Evolutionary conservation across 2,329 filamentous ascomycete species (phyloP).

Genomic region (Paecilomyces formosus): DNA sequence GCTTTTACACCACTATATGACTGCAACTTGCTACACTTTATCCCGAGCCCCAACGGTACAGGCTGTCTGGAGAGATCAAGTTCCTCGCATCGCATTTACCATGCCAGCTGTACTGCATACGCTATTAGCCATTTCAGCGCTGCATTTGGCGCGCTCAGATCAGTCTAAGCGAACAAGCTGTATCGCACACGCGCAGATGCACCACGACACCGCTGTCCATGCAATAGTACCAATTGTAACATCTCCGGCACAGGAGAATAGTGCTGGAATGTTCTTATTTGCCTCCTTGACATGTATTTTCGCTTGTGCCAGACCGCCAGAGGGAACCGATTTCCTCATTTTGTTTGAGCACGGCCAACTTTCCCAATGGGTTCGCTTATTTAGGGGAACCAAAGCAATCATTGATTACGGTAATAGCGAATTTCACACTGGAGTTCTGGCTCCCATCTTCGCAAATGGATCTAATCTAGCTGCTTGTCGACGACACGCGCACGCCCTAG

Average conservation of each 20-base stretch:
- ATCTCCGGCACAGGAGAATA: slow-evolving; percentile 25
- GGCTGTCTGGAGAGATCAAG: slow-evolving; percentile 41
- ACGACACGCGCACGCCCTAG: background rate
- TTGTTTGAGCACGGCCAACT: slow-evolving; percentile 24
- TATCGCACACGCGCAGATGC: slow-evolving; percentile 28
- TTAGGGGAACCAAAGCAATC: slow-evolving; percentile 29
- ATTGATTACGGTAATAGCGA: slow-evolving; percentile 17
- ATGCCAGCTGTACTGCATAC: slow-evolving; percentile 44
- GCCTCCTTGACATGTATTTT: slow-evolving; percentile 31
- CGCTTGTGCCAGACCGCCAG: slow-evolving; percentile 27
- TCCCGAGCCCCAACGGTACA: slow-evolving; percentile 34
- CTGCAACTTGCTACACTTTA: slow-evolving; percentile 43
- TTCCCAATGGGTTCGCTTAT: slow-evolving; percentile 32
- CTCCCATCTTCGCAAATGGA: slow-evolving; percentile 9
- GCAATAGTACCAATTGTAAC: slow-evolving; percentile 25
- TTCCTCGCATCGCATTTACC: slow-evolving; percentile 41
- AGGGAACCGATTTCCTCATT: slow-evolving; percentile 27
- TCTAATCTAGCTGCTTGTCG: slow-evolving; percentile 1
- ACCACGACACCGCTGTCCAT: slow-evolving; percentile 27
- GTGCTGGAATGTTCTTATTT: slow-evolving; percentile 31
- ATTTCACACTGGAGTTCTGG: slow-evolving; percentile 8
- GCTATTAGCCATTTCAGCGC: slow-evolving; percentile 43
- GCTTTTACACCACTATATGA: slow-evolving; percentile 47
- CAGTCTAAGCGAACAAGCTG: slow-evolving; percentile 33
- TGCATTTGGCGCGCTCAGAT: slow-evolving; percentile 41